These are phyloP conservation scores for Fusarium chlamydosporum DNA, from an alignment of 2,329 filamentous ascomycete genomes.

Conservation along the genomic window DNA sequence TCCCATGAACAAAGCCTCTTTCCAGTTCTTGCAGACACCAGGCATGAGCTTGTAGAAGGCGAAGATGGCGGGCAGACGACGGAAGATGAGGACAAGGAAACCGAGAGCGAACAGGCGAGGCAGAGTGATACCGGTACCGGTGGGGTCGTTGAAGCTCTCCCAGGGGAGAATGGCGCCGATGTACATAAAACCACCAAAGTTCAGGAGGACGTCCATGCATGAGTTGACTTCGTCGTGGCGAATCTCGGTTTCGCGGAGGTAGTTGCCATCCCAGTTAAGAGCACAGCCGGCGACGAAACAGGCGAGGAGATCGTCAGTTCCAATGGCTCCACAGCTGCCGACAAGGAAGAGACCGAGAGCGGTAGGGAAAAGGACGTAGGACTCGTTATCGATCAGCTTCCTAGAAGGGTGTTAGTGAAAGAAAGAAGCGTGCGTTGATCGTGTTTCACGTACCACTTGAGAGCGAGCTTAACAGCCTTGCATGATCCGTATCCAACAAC, in stretches of 20 bases:
- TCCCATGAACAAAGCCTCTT: slow-evolving; percentile 72
- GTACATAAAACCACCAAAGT: slow-evolving; percentile 72
- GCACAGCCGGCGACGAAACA: slow-evolving; percentile 72
- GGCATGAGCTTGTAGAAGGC: slow-evolving; percentile 69
- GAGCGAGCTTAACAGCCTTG: background rate
- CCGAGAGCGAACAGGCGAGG: slow-evolving; percentile 65
- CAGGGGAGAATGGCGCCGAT: slow-evolving; percentile 70
- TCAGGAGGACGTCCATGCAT: slow-evolving; percentile 69
- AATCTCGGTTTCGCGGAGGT: slow-evolving; percentile 66
- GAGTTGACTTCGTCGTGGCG: slow-evolving; percentile 73
- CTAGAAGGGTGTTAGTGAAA: slow-evolving; percentile 44
- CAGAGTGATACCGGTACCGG: slow-evolving; percentile 66
- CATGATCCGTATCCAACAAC: slow-evolving; percentile 64
- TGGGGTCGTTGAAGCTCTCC: slow-evolving; percentile 65
- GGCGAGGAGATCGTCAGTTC: slow-evolving; percentile 71
- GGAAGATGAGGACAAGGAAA: slow-evolving; percentile 63
- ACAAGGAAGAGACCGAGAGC: slow-evolving; percentile 69
- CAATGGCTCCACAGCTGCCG: slow-evolving; percentile 68
- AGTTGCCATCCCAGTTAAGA: slow-evolving; percentile 73
- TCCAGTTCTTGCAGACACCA: slow-evolving; percentile 63
- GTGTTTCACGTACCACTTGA: slow-evolving; percentile 50
- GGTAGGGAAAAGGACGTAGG: slow-evolving; percentile 66
- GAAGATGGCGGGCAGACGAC: slow-evolving; percentile 70
- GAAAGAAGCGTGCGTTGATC: background rate
- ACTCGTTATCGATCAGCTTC: slow-evolving; percentile 69